Evolutionary conservation across 2,329 filamentous ascomycete species (phyloP).

Genomic region (Aspergillus aculeatinus): DNA sequence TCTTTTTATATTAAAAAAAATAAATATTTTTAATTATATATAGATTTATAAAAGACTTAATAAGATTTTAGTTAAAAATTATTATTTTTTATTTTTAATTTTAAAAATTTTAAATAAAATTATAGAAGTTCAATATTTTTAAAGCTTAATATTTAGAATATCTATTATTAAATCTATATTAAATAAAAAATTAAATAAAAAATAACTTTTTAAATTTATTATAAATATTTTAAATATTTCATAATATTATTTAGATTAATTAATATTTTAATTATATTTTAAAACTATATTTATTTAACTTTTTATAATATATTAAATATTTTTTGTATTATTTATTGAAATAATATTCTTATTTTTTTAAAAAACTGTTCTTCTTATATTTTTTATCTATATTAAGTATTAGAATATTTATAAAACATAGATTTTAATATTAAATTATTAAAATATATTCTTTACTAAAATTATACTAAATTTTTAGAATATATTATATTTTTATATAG

Average conservation of each 20-base stretch:
- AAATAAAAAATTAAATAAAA: not conserved
- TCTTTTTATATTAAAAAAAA: slow-evolving; percentile 3
- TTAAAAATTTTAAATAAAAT: not conserved
- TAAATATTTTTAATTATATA: not conserved
- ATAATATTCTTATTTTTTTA: not conserved
- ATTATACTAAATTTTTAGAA: too few relatives aligned
- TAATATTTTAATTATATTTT: too few relatives aligned
- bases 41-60: not conserved
- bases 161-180: not conserved
- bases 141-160: not conserved
- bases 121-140: not conserved
- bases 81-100: not conserved
- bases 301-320: too few relatives aligned
- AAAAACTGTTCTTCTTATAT: too few relatives aligned
- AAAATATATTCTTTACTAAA: not conserved
- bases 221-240: too few relatives aligned
- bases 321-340: not conserved
- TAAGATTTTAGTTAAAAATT: not conserved
- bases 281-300: too few relatives aligned
- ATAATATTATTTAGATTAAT: not conserved
- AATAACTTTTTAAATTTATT: too few relatives aligned
- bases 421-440: too few relatives aligned
- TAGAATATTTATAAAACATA: too few relatives aligned
- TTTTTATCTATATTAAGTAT: too few relatives aligned
- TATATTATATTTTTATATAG: not conserved